Base-by-base conservation (phyloP, 1,284 basidiomycete genomes). In the Austropuccinia psidii region DNA sequence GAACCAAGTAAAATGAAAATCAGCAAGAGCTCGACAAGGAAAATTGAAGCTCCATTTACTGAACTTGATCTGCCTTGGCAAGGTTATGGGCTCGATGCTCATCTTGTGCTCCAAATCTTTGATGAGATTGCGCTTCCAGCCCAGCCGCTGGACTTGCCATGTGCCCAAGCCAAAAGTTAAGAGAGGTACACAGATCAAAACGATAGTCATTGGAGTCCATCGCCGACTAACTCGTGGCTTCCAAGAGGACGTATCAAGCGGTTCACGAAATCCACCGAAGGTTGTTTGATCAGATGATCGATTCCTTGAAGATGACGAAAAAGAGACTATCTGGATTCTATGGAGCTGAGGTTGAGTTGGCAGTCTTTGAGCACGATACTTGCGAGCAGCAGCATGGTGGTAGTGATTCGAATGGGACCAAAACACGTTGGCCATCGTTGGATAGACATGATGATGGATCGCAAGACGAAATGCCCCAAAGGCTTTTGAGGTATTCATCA, bases 111-210 rank as follows among this genome's bases (percentile, higher is more conserved):
- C 90, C 52, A 98, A 84, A 79, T 98, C 92, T 76, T 97, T 91
- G 76, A 98, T 97, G 75, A 98, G 84, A 65, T 87, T 86, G 37
- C 97, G 84, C 82, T 99, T 99, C 96, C 96, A 99, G 80, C 91
- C 87, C 52, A 98, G 85, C 49, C 96, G 86, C 78, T 91, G 86
- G 37, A 87, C 78, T 80, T 99, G 95, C 96, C 95, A 98, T 41
- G 89, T 88, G 24, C 95, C 95, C 74, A 98, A 84, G n/a, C 85
- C 89, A 77, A 94, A 92, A 0, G 93, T 93, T 78, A 96, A 87
- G 75, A 98, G 83, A 0, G 95, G 95, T 75, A 97, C 90, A 77
- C 90, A 85, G 29, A 90, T 91, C 65, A 96, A 84, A 13, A 95
- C 82, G 21, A 93, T 76, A 80, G 92, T 88, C 76, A 76, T 77